These are phyloP conservation scores for Lophiotrema nucula DNA, from an alignment of 495 filamentous ascomycete species.

Conservation along the genomic window DNA sequence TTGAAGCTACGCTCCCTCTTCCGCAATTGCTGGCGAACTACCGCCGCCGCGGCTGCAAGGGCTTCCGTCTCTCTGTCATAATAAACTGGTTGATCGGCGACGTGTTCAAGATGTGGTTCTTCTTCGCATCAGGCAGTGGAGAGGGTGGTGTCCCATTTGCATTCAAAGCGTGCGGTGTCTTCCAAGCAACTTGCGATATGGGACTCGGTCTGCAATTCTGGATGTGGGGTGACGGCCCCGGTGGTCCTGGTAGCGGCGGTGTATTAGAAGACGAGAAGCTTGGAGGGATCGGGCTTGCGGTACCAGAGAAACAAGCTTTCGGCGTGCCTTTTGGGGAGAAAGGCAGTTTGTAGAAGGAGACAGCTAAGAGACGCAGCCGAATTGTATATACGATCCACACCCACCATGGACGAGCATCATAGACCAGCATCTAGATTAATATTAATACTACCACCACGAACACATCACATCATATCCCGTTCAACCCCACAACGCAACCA, in stretches of 20 bases:
- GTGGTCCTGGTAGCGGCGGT: background rate
- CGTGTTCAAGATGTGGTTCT: slow-evolving; percentile 93
- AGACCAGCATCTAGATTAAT: too few species aligned
- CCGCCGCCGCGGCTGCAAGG: slow-evolving; percentile 75
- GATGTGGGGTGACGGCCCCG: slow-evolving; percentile 66
- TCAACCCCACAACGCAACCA: too few species aligned
- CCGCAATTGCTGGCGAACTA: slow-evolving; percentile 86
- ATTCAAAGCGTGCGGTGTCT: slow-evolving; percentile 89
- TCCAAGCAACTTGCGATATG: slow-evolving; percentile 83
- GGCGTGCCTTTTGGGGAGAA: background rate
- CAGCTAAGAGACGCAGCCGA: too few species aligned
- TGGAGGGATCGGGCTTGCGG: background rate
- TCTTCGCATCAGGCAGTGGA: slow-evolving; percentile 54
- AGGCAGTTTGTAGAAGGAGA: too few species aligned
- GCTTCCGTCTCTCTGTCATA: slow-evolving; percentile 83
- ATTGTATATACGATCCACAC: too few species aligned
- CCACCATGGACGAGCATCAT: too few species aligned
- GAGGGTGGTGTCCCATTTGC: slow-evolving; percentile 72
- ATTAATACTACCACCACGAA: too few species aligned
- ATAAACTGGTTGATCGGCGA: slow-evolving; percentile 89
- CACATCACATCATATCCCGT: too few species aligned
- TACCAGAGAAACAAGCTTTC: background rate
- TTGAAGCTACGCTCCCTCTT: slow-evolving; percentile 86
- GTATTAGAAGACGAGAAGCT: background rate
- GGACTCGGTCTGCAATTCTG: slow-evolving; percentile 84